Percentiles rank a stretch among this genome's conserved stretches.
Evolutionary conservation across 768 basidiomycete genomes (phyloP).

Genomic region (Cantharellus anzutake): DNA sequence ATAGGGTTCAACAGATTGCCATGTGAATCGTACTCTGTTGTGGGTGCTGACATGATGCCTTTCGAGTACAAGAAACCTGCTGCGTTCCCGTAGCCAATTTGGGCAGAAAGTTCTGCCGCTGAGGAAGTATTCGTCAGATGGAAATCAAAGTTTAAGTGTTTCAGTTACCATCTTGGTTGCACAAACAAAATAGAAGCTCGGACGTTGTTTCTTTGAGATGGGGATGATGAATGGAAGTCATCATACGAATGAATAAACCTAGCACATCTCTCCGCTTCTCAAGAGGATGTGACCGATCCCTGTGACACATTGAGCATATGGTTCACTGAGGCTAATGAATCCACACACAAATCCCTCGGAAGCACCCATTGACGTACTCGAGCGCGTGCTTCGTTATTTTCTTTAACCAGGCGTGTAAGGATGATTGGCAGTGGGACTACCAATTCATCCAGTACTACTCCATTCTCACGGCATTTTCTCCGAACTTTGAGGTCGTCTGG

Average conservation of each 20-base stretch:
- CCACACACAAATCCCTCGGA: conserved; percentile 40
- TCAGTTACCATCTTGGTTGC: conserved; percentile 48
- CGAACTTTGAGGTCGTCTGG: conserved; percentile 47
- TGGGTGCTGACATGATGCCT: conserved; percentile 52
- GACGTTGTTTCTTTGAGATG: conserved; percentile 61
- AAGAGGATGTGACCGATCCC: conserved; percentile 57
- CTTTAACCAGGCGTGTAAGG: conserved; percentile 47
- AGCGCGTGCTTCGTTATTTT: conserved; percentile 35
- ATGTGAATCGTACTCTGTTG: conserved; percentile 16
- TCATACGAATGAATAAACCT: conserved; percentile 61
- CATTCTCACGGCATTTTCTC: conserved; percentile 30
- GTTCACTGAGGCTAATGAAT: background rate
- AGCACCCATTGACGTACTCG: conserved; percentile 50
- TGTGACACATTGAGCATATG: conserved; percentile 7
- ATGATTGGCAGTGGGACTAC: conserved; percentile 62
- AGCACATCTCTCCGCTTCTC: conserved; percentile 56
- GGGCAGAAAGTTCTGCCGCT: conserved; percentile 55
- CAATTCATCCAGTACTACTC: conserved; percentile 52
- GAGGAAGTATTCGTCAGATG: background rate
- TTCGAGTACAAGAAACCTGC: conserved; percentile 89
- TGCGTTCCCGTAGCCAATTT: conserved; percentile 88
- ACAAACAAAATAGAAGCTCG: conserved; percentile 72
- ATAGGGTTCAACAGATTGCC: conserved; percentile 57
- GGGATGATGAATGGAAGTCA: conserved; percentile 53
- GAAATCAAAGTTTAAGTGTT: conserved; percentile 5